phyloP scores from a whole-genome alignment of 139 green algal genomes.

The Zygnema circumcarinatum region DNA sequence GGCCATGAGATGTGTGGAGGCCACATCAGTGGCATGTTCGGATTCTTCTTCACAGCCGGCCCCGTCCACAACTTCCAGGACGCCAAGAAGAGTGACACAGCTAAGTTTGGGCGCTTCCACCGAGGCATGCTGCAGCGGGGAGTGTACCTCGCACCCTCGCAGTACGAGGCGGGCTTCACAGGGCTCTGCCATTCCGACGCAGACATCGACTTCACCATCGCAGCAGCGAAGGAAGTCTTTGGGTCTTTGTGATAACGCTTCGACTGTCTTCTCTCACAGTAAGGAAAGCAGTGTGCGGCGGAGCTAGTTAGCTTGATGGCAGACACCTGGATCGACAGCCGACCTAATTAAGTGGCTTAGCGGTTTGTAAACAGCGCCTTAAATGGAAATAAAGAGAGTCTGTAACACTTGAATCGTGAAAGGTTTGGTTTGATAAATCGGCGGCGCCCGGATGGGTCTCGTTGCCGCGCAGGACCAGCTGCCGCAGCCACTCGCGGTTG shows the following conservation, averaged over 20 bases:
- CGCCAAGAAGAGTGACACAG: constrained; percentile 85
- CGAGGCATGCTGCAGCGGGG: constrained; percentile 96
- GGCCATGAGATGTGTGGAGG: constrained; percentile 88
- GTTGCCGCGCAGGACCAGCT: constrained; percentile 79
- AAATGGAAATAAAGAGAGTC: too few species aligned
- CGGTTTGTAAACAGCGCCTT: too few species aligned
- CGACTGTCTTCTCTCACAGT: too few species aligned
- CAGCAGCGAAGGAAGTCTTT: constrained; percentile 73
- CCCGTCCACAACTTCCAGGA: constrained; percentile 90
- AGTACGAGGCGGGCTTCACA: constrained; percentile 97
- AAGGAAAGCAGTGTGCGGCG: too few species aligned
- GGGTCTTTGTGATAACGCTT: background rate
- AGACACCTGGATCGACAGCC: too few species aligned
- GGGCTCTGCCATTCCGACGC: constrained; percentile 91
- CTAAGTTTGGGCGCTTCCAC: constrained; percentile 96
- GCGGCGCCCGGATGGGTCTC: constrained; percentile 84
- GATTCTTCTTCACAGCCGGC: constrained; percentile 98
- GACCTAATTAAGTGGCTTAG: too few species aligned
- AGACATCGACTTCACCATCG: constrained; percentile 94
- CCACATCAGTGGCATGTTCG: constrained; percentile 97
- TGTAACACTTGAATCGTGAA: too few species aligned
- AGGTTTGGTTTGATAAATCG: too few species aligned
- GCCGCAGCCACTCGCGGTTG: constrained; percentile 84
- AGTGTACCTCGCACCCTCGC: constrained; percentile 94
- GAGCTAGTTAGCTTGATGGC: too few species aligned